phyloP scores from a whole-genome alignment of 345 rosid genomes.

The Lepidium africanum region DNA sequence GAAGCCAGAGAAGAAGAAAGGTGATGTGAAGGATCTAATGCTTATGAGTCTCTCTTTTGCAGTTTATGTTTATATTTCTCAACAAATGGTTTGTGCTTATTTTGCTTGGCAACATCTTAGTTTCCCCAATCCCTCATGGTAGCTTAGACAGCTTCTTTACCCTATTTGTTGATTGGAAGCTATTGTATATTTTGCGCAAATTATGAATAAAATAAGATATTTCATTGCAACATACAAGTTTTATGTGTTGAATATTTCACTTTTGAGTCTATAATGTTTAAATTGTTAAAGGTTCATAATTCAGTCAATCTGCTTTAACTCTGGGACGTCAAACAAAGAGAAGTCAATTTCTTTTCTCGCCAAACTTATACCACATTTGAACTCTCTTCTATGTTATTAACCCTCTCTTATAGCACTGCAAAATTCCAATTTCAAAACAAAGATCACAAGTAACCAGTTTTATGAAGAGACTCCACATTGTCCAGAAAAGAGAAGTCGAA shows the following conservation, averaged over 20 bases:
- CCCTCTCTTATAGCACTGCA: too few relatives aligned
- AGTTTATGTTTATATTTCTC: slow-evolving; percentile 73
- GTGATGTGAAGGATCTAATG: slow-evolving; percentile 71
- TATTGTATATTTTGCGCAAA: slow-evolving; percentile 13
- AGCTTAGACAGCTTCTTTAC: background rate
- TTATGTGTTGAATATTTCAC: background rate
- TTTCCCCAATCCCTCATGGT: slow-evolving; percentile 55
- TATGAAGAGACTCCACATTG: too few relatives aligned
- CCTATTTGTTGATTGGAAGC: background rate
- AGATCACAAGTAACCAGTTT: too few relatives aligned
- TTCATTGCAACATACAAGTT: background rate
- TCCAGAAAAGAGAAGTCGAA: too few relatives aligned
- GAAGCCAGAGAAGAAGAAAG: slow-evolving; percentile 37
- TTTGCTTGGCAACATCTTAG: slow-evolving; percentile 51
- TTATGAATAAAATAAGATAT: background rate
- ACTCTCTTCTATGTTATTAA: too few relatives aligned
- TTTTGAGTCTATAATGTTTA: background rate
- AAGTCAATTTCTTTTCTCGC: background rate
- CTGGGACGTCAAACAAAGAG: background rate
- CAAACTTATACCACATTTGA: too few relatives aligned
- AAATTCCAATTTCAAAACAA: too few relatives aligned
- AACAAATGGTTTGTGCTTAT: slow-evolving; percentile 71
- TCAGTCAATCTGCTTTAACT: slow-evolving; percentile 22
- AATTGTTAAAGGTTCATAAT: background rate
- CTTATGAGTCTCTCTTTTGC: slow-evolving; percentile 85